Evolutionary conservation across 495 filamentous ascomycete species (phyloP), one percentile per base, ranked within the genome.

Genomic region (Talaromyces thailandensis): DNA sequence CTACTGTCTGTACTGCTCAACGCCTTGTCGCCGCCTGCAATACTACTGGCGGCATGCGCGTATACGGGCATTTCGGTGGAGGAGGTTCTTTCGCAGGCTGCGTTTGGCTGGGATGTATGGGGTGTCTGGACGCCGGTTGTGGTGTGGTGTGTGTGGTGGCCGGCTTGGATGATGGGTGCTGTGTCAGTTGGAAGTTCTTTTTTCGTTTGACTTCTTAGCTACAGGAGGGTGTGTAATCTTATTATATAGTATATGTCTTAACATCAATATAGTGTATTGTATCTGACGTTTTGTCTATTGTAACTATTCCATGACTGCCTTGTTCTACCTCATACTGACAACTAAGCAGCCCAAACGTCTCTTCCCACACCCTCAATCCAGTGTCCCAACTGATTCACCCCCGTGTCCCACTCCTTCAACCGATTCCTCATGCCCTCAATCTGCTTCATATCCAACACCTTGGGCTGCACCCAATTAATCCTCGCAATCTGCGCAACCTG

Each of bases 81-180:
- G 48, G 73, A 76, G 1, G 78, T 93, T 2, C 75, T 97, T 57
- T 80, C 81, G 45, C 83, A 90, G 72, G 92, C 91, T 16, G 89
- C 89, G 2, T 91, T 93, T 65, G 94, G 90, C 0, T 98, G 93
- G 94, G 80, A 88, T 68, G 90, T 96, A 18, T 92, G 87, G 81
- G 93, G 93, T 2, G 83, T 93, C 80, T 96, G 92, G 79, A 96
- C 92, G 40, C 76, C 88, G 63, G 85, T 98, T 7, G 86, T 98
- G 40, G 86, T 98, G 18, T 98, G 95, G 92, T 90, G 91, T 71
- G 91, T 98, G 29, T 98, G 94, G 94, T 98, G 93, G 93, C 95
- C 94, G 7, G 92, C 90, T 24, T 98, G 94, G 95, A 66, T 96
- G 58, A 81, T 84, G 14, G 91, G 82, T 23, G 75, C 76, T 62